Conservation (phyloP, 1,139 yeast species). For the Debaryomycetaceae sp. region DNA sequence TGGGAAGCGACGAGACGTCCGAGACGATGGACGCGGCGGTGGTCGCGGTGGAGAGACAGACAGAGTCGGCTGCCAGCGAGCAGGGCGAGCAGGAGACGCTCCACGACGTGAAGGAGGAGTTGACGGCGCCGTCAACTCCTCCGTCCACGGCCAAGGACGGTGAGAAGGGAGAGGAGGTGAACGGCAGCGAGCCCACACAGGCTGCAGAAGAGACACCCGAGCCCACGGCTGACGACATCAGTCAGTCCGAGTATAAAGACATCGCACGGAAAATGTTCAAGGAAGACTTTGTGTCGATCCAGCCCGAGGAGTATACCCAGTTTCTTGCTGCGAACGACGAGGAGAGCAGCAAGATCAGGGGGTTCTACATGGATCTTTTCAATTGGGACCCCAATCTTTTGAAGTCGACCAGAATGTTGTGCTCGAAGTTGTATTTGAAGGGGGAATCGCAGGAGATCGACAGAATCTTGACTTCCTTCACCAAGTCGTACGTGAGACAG, state of each 20-base stretch:
- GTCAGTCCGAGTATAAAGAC: conserved; percentile 18
- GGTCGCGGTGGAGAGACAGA: neutral
- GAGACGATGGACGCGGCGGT: conserved; percentile 1
- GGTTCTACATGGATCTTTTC: conserved; percentile 46
- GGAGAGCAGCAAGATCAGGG: conserved; percentile 40
- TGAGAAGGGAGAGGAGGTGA: neutral
- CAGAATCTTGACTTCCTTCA: conserved; percentile 64
- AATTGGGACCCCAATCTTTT: conserved; percentile 50
- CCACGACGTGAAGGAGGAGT: neutral
- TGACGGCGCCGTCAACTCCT: neutral
- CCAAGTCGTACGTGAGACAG: conserved; percentile 62
- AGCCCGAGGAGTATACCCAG: conserved; percentile 47
- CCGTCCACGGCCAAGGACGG: neutral
- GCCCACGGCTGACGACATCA: neutral
- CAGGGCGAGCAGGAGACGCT: neutral
- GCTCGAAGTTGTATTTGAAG: conserved; percentile 63
- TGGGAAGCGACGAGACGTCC: neutral
- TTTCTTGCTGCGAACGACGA: conserved; percentile 41
- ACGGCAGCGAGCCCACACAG: neutral
- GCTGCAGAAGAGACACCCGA: neutral
- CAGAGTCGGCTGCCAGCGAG: neutral
- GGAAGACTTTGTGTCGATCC: conserved; percentile 42
- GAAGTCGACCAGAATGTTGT: conserved; percentile 55
- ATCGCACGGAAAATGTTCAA: conserved; percentile 37
- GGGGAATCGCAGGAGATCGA: conserved; percentile 88